Base-by-base conservation (phyloP, 2,329 filamentous ascomycete species). In the Aureobasidium namibiae region DNA sequence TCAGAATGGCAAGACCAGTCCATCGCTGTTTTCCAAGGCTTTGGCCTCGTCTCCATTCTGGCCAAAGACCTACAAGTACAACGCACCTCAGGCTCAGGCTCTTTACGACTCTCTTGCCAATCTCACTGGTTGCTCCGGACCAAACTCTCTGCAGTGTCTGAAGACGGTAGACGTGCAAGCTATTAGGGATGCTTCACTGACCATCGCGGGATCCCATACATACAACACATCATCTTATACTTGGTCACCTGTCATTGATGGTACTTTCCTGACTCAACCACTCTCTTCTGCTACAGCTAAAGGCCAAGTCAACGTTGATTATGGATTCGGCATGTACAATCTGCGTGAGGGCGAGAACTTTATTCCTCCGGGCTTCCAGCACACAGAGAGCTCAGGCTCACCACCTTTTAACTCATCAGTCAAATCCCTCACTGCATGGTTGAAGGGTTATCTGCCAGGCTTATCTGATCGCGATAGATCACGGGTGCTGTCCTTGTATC, bases 291-390 rank as follows among this genome's bases (percentile, higher is more conserved):
- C 76, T 0, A 71, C 78, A 0, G 62, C 64, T 0, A 67, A 65
- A 4, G 69, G 71, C 0, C 53, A 63, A 4, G 68, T 82, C 9
- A 77, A 81, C 56, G 75, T 75, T 2, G 73, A 79, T 1, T 67
- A 71, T 9, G 75, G 77, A 0, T 80, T 79, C 62, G 75, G 76
- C n/a, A 80, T 79, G 74, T 85, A 85, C 67, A 86, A 86, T 66
- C 76, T 79, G 0, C 80, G 84, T 65, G 83, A 86, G 68, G 83
- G 84, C 23, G 78, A 85, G 67, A 83, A 82, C 62, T 86, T 87
- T 64, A 72, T 84, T 23, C 81, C 82, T 0, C 67, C 76, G 0
- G 79, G 77, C 0, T 71, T 85, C 1, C 66, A 71, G 18, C 72
- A 69, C 49, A 61, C 63, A 0, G 63, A 65, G 0, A 68, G 70